Conservation (phyloP, 1,284 basidiomycete species). For the Tilletia setariae region DNA sequence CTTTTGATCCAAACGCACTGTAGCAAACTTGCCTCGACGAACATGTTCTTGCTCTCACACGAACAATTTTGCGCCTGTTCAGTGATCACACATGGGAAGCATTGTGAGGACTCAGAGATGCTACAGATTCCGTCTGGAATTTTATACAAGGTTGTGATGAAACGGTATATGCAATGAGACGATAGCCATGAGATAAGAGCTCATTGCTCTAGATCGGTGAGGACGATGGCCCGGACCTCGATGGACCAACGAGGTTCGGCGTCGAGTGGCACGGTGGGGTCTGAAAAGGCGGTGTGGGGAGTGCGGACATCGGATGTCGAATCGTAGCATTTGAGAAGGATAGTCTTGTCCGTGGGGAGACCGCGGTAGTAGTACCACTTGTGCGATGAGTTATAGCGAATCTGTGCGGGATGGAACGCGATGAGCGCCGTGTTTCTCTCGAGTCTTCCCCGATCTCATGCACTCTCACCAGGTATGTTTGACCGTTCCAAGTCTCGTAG, state of each 20-base stretch:
- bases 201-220: constrained; percentile 30
- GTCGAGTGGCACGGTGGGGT: constrained; percentile 32
- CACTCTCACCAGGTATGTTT: constrained; percentile 36
- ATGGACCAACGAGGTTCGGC: constrained; percentile 39
- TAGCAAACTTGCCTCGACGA: too few species aligned
- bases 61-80: too few species aligned
- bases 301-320: constrained; percentile 35
- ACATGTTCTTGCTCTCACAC: too few species aligned
- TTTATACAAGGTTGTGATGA: too few species aligned
- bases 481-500: constrained; percentile 36
- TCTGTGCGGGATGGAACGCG: constrained; percentile 57
- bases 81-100: too few species aligned
- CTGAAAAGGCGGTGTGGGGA: constrained; percentile 42
- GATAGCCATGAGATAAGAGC: constrained; percentile 1
- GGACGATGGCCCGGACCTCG: constrained; percentile 36
- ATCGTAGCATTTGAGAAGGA: constrained; percentile 68
- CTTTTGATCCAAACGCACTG: neutral
- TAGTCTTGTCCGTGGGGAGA: constrained; percentile 65
- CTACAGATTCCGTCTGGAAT: too few species aligned
- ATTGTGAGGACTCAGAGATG: too few species aligned
- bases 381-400: constrained; percentile 62
- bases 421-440: neutral
- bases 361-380: constrained; percentile 67
- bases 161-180: too few species aligned
- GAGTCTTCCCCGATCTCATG: too few species aligned